Evolutionary conservation across 116 monocot species (phyloP).

Genomic region (Thalassia testudinum): DNA sequence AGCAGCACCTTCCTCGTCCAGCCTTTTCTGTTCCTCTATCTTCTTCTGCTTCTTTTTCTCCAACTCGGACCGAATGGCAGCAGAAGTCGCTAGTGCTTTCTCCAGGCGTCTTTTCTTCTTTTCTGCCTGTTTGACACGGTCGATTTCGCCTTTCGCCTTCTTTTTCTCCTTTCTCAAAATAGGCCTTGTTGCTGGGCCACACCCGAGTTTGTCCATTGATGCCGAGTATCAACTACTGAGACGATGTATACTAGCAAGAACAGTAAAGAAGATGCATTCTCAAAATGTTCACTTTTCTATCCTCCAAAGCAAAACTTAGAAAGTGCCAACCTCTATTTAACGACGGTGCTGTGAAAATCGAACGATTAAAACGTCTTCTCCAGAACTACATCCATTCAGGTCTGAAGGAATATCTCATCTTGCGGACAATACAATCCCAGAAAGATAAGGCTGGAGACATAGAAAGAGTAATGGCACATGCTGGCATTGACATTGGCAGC

Average conservation of each 20-base stretch:
- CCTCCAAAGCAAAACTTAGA: no score
- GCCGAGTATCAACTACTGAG: no score
- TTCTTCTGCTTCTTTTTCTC: slow-evolving; percentile 96
- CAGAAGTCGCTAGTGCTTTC: slow-evolving; percentile 90
- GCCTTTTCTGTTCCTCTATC: slow-evolving; percentile 64
- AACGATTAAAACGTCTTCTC: no score
- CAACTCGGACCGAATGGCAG: slow-evolving; percentile 74
- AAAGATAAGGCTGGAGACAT: slow-evolving; percentile 62
- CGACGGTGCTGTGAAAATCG: no score
- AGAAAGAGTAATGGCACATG: slow-evolving; percentile 20
- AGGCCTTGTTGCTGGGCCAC: slow-evolving; percentile 14
- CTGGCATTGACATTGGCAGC: no score
- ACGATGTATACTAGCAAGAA: no score
- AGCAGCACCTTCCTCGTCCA: slow-evolving; percentile 82
- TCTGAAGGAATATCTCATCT: slow-evolving; percentile 76
- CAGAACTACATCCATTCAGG: slow-evolving; percentile 84
- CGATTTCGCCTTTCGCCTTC: slow-evolving; percentile 62
- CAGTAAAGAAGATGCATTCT: no score
- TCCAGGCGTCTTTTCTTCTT: slow-evolving; percentile 86
- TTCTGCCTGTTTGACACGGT: slow-evolving; percentile 84
- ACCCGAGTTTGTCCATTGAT: slow-evolving; percentile 47
- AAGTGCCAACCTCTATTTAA: no score
- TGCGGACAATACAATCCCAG: slow-evolving; percentile 88
- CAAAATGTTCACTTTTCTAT: no score
- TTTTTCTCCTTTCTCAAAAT: slow-evolving; percentile 60